Percentiles rank a stretch among this genome's conserved stretches.
Evolutionary conservation across 2,329 filamentous ascomycete species (phyloP).

Genomic region (Botrytis porri): DNA sequence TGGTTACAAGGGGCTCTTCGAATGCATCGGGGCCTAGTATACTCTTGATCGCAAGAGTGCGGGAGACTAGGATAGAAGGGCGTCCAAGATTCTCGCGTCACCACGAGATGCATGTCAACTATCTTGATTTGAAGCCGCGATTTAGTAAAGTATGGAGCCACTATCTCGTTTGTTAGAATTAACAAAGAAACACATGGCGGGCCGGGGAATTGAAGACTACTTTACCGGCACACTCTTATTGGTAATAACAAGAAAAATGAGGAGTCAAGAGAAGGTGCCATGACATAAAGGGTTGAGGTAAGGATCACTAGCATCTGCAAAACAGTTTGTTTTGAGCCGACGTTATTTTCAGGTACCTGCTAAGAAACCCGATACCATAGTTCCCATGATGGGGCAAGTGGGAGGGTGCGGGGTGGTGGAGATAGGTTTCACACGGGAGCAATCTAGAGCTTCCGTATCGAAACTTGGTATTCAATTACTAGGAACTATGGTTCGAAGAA

Average conservation of each 20-base stretch:
- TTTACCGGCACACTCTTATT: not conserved
- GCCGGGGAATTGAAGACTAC: not conserved
- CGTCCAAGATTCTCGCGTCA: not conserved
- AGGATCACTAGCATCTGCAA: not conserved
- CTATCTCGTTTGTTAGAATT: not conserved
- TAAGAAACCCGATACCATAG: not conserved
- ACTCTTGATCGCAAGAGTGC: not conserved
- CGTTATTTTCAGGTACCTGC: not conserved
- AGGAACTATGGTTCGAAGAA: not conserved
- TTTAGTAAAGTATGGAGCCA: not conserved
- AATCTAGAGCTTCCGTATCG: not conserved
- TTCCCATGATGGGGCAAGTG: not conserved
- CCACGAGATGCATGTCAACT: conserved; percentile 10
- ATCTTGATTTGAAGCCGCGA: not conserved
- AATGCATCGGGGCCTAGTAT: not conserved
- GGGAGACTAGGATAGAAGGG: not conserved
- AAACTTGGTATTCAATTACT: not conserved
- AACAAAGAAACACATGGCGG: not conserved
- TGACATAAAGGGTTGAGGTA: not conserved
- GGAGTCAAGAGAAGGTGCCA: not conserved
- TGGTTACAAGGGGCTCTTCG: not conserved
- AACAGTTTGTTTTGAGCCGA: not conserved
- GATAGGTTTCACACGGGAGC: not conserved
- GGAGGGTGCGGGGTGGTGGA: not conserved
- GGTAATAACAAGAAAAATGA: not conserved